Evolutionary conservation across 768 basidiomycete genomes (phyloP), one percentile per base, ranked within the genome.

Genomic region (Boletus vermiculosoides): DNA sequence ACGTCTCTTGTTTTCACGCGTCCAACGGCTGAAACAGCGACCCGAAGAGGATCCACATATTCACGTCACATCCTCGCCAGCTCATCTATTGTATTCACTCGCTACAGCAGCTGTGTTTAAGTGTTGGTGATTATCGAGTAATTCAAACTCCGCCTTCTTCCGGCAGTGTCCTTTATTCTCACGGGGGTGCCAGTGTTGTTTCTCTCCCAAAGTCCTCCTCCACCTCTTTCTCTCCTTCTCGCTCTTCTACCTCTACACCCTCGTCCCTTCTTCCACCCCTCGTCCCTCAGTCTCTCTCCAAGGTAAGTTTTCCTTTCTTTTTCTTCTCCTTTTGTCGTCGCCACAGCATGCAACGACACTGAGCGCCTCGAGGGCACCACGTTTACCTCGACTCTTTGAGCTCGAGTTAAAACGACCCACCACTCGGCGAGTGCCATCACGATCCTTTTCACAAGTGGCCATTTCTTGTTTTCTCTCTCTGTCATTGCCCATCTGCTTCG

Each of bases 131-230:
- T 58, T 61, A 60, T 71, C 58, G 37, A 45, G 8, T 9, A 28
- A 65, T 70, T 83, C 52, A 77, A 77, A 76, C 80, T 82, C 81
- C 81, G 81, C 65, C 40, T 60, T 59, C 42, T 46, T 55, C 59
- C 57, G 66, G 67, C 66, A 51, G 60, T 67, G 50, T 56, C 59
- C 53, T 55, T 62, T 63, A 15, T 65, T 73, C 71, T 54, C 71
- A 73, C 81, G 80, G 36, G 70, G 73, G 71, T 73, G 71, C 74
- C 72, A 72, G 72, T 73, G 74, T 72, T 73, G 73, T 74, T 73
- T 70, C 72, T 76, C 77, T 76, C 75, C 73, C 63, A 57, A 66
- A 62, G 64, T 63, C 61, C 66, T 59, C 52, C 65, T 63, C 59
- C 60, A 49, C 57, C 64, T 65, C 69, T 67, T 67, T 61, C 61